A percentile compares a stretch with the other conserved stretches of the same genome.
These are phyloP conservation scores for Phytophthora aleatoria DNA, from an alignment of 352 stramenopile species.

Conservation along the genomic window DNA sequence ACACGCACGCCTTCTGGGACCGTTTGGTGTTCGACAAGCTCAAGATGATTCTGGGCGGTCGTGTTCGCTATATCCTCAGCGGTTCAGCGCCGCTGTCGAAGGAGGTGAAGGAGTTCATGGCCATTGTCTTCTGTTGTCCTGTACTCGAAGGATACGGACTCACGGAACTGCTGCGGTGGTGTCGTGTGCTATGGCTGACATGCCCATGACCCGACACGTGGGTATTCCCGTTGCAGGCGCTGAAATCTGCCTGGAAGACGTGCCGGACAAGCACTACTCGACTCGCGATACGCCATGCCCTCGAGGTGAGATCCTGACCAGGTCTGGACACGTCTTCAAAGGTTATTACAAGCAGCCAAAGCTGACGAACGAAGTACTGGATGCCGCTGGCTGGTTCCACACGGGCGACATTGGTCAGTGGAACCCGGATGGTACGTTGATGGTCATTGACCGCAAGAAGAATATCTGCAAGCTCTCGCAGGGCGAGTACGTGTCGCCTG, in stretches of 20 bases:
- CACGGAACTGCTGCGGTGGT: conserved; percentile 88
- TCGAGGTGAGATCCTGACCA: conserved; percentile 48
- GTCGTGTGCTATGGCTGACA: conserved; percentile 62
- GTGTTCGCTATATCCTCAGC: conserved; percentile 90
- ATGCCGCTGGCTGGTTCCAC: conserved; percentile 93
- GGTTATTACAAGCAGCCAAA: conserved; percentile 94
- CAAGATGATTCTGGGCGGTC: conserved; percentile 87
- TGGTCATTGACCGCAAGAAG: conserved; percentile 90
- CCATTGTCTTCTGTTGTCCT: conserved; percentile 86
- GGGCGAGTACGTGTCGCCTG: conserved; percentile 95
- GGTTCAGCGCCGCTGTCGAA: conserved; percentile 91
- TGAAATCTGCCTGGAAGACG: conserved; percentile 92
- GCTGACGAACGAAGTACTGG: conserved; percentile 86
- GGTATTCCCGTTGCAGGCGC: conserved; percentile 81
- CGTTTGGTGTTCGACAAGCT: conserved; percentile 94
- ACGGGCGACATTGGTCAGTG: conserved; percentile 94
- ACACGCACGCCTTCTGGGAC: conserved; percentile 88
- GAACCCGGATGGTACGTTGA: conserved; percentile 90
- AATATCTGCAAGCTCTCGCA: conserved; percentile 93
- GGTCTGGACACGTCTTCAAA: conserved; percentile 72
- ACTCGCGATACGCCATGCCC: conserved; percentile 51
- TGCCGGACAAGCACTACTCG: conserved; percentile 95
- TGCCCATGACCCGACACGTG: conserved; percentile 81
- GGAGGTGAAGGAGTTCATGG: conserved; percentile 94
- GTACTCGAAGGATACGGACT: conserved; percentile 95